Evolutionary conservation across 108 stramenopile species (phyloP).

Genomic region (Cyclotella distinguenda): DNA sequence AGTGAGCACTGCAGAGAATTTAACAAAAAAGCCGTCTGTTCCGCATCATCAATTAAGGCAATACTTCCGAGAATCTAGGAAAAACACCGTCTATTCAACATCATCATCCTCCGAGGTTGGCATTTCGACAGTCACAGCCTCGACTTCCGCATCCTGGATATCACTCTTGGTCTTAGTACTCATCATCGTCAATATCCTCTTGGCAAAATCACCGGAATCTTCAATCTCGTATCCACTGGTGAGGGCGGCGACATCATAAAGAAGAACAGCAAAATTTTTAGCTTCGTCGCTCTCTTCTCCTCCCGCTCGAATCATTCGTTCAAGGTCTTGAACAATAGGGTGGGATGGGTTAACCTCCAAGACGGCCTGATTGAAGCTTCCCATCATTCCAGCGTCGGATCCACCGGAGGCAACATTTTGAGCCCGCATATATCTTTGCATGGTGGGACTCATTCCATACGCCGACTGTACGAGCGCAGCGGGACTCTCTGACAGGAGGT

Average conservation of each 20-base stretch:
- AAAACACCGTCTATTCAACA: background rate
- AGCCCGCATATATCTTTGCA: constrained; percentile 97
- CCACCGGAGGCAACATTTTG: constrained; percentile 91
- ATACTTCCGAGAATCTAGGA: no score
- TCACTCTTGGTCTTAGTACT: constrained; percentile 37
- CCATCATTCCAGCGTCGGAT: constrained; percentile 57
- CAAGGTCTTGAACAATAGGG: constrained; percentile 86
- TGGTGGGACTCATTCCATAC: constrained; percentile 96
- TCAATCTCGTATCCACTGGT: constrained; percentile 94
- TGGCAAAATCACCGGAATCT: constrained; percentile 82
- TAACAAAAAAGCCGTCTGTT: no score
- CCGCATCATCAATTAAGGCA: no score
- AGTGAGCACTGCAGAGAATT: no score
- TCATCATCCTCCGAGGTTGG: background rate
- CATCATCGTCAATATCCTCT: constrained; percentile 88
- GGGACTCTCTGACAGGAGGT: constrained; percentile 83
- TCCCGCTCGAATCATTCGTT: constrained; percentile 57
- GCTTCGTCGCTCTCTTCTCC: constrained; percentile 57
- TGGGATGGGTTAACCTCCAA: constrained; percentile 96
- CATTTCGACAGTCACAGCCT: constrained; percentile 11
- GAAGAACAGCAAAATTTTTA: constrained; percentile 71
- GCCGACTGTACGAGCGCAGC: constrained; percentile 94
- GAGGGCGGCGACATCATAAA: constrained; percentile 95
- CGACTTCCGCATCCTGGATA: constrained; percentile 39
- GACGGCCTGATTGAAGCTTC: constrained; percentile 82